These are phyloP conservation scores for Citrus hindsii DNA, from an alignment of 345 rosid species.

Conservation along the genomic window DNA sequence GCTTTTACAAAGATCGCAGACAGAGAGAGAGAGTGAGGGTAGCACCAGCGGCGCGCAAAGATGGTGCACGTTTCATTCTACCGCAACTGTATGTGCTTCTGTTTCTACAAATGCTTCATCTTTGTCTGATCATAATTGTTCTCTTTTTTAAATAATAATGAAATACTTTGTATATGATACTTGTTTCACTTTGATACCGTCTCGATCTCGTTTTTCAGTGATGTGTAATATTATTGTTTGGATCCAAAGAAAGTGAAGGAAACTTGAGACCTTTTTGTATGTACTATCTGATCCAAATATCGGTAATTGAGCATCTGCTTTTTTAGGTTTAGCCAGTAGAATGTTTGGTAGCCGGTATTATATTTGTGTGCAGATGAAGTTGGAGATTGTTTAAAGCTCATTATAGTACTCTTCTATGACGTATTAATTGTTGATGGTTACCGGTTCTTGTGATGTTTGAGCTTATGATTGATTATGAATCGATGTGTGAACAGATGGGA, in stretches of 20 bases:
- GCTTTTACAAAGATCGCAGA: background rate
- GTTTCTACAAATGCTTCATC: background rate
- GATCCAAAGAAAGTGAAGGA: background rate
- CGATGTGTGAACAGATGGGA: constrained; percentile 21
- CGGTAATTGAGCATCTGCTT: background rate
- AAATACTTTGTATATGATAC: background rate
- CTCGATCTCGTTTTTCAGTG: background rate
- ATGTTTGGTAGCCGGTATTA: background rate
- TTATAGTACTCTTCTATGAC: background rate
- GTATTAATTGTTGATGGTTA: background rate
- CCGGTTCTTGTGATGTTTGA: background rate
- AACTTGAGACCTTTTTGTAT: background rate
- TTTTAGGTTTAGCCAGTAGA: background rate
- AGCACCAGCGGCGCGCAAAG: background rate
- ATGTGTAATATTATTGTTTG: background rate
- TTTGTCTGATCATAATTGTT: background rate
- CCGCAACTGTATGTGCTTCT: constrained; percentile 8
- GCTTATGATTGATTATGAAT: background rate
- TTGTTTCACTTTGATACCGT: background rate
- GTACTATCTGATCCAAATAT: background rate
- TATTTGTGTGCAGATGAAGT: background rate
- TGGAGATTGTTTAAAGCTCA: background rate
- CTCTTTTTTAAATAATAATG: background rate
- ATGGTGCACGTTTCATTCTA: constrained; percentile 20
- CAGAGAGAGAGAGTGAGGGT: background rate